These are phyloP conservation scores for Colletotrichum trifolii DNA, from an alignment of 2,329 filamentous ascomycete species.

Conservation along the genomic window DNA sequence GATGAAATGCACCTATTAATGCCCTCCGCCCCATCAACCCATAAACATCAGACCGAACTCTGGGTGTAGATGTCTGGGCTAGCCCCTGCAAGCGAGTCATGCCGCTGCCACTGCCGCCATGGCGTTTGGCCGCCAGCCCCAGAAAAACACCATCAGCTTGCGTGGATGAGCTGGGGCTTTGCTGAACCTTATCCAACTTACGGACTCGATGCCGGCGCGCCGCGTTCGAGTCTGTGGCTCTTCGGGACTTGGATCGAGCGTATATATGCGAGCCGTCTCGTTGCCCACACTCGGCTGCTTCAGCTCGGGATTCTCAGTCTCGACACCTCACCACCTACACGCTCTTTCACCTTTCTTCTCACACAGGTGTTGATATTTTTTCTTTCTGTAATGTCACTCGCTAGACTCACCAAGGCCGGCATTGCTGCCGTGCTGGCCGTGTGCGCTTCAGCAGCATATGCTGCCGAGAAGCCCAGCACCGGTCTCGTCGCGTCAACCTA, in stretches of 20 bases:
- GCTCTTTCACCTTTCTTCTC: constrained; percentile 15
- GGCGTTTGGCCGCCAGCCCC: constrained; percentile 9
- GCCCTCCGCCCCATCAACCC: constrained; percentile 9
- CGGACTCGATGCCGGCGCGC: background rate
- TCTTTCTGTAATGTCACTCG: constrained; percentile 22
- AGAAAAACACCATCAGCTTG: constrained; percentile 30
- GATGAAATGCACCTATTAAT: constrained; percentile 12
- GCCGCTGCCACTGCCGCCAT: background rate
- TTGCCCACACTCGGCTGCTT: too few species aligned
- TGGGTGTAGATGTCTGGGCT: constrained; percentile 22
- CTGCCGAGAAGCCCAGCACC: constrained; percentile 1
- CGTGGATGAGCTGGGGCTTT: constrained; percentile 33
- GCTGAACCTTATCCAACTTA: constrained; percentile 28
- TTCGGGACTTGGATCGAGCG: too few species aligned
- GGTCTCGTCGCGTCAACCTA: constrained; percentile 28
- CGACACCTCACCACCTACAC: constrained; percentile 17
- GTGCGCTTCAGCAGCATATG: constrained; percentile 21
- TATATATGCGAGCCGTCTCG: too few species aligned
- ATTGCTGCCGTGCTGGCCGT: constrained; percentile 27
- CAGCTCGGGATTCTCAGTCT: background rate
- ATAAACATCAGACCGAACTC: constrained; percentile 27
- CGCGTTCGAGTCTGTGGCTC: background rate
- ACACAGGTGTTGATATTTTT: background rate
- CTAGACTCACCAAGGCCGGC: constrained; percentile 16
- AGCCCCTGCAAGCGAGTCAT: constrained; percentile 31